Evolutionary conservation across 2,329 filamentous ascomycete genomes (phyloP).

Genomic region (Elsinoe batatas): DNA sequence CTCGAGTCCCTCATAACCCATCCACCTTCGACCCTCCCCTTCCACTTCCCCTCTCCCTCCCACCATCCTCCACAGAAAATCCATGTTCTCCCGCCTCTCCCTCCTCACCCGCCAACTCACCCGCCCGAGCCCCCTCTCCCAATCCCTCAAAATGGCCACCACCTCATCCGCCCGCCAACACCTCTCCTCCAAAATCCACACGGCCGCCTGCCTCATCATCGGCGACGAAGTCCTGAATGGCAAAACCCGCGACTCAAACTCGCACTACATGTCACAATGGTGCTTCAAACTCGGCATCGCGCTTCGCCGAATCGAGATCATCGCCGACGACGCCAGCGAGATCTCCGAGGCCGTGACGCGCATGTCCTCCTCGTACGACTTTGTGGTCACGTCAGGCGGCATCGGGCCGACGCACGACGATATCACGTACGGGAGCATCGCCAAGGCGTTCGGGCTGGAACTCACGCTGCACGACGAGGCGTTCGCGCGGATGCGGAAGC

Average conservation of each 20-base stretch:
- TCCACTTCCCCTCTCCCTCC: neutral
- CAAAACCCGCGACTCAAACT: slow-evolving; percentile 66
- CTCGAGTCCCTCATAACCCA: neutral
- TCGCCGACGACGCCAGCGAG: slow-evolving; percentile 82
- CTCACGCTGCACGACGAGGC: slow-evolving; percentile 69
- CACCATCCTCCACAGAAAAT: neutral
- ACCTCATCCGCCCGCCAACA: slow-evolving; percentile 30
- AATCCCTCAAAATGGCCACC: slow-evolving; percentile 24
- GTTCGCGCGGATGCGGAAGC: slow-evolving; percentile 69
- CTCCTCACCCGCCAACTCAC: slow-evolving; percentile 65
- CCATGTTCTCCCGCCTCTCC: slow-evolving; percentile 67
- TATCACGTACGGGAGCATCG: slow-evolving; percentile 92
- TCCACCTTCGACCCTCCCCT: neutral
- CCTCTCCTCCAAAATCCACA: slow-evolving; percentile 55
- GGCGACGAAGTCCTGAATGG: slow-evolving; percentile 94
- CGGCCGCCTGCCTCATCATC: slow-evolving; percentile 86
- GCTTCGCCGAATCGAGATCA: slow-evolving; percentile 82
- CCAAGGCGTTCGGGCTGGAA: slow-evolving; percentile 71
- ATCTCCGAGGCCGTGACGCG: slow-evolving; percentile 78
- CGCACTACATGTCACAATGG: slow-evolving; percentile 54
- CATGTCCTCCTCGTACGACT: slow-evolving; percentile 85
- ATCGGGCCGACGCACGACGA: slow-evolving; percentile 98
- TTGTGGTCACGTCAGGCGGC: slow-evolving; percentile 89
- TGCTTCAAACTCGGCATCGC: slow-evolving; percentile 56
- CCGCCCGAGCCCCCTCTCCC: slow-evolving; percentile 41